phyloP scores from a whole-genome alignment of 139 green algal genomes.

The Monoraphidium neglectum region DNA sequence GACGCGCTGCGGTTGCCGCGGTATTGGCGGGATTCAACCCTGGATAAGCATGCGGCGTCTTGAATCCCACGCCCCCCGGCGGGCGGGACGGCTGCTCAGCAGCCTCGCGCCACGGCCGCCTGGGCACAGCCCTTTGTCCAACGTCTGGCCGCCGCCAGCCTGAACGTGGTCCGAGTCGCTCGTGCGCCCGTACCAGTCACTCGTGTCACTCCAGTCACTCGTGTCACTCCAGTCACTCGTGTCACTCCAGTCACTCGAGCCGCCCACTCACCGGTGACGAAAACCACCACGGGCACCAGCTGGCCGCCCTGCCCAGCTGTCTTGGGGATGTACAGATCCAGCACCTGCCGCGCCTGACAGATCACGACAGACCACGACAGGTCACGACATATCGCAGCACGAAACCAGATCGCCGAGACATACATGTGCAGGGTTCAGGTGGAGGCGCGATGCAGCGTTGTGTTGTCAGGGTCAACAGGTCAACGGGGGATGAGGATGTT shows the following conservation, averaged over 20 bases:
- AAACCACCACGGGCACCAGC: slow-evolving; percentile 83
- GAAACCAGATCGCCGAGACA: background rate
- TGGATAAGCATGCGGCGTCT: background rate
- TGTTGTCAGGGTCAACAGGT: background rate
- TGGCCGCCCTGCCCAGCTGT: background rate
- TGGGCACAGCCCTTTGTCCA: background rate
- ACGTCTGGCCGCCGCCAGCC: background rate
- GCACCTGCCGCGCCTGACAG: slow-evolving; percentile 70
- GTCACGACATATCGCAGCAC: background rate
- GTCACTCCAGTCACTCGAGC: background rate
- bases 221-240: background rate
- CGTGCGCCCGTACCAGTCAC: background rate
- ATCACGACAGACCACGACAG: slow-evolving; percentile 2
- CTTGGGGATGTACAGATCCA: slow-evolving; percentile 86
- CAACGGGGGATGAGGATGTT: too few relatives aligned
- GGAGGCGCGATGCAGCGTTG: background rate
- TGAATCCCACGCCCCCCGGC: background rate
- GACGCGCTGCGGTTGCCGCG: background rate
- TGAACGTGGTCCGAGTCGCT: background rate
- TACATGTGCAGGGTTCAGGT: background rate
- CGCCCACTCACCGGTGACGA: slow-evolving; percentile 70
- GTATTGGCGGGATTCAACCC: background rate
- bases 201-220: background rate
- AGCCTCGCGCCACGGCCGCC: background rate
- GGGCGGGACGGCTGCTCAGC: background rate